Evolutionary conservation across 1,284 basidiomycete genomes (phyloP).

Genomic region (Hypsizygus ulmarius): DNA sequence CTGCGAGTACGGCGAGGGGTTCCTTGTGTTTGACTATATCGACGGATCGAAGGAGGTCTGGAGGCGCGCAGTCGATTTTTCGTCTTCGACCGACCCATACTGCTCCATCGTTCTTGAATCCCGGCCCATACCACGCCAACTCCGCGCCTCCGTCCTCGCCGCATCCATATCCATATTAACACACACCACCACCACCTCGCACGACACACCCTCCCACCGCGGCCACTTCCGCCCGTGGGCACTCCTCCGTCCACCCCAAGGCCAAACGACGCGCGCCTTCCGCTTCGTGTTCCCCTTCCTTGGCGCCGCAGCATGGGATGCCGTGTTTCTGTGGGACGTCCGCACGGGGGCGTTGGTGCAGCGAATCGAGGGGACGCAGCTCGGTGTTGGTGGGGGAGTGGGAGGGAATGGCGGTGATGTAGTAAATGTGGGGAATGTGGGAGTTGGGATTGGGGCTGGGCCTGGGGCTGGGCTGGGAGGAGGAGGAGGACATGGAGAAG

Average conservation of each 20-base stretch:
- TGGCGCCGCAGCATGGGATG: conserved; percentile 40
- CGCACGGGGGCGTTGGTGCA: conserved; percentile 33
- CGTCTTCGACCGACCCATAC: conserved; percentile 19
- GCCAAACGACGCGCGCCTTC: conserved; percentile 50
- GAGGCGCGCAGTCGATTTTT: conserved; percentile 38
- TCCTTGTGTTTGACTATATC: conserved; percentile 62
- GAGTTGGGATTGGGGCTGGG: background rate
- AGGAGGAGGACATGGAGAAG: background rate
- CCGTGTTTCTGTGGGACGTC: conserved; percentile 61
- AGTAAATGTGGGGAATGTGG: conserved; percentile 1
- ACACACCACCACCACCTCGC: background rate
- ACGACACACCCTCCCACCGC: conserved; percentile 7
- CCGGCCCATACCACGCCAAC: conserved; percentile 38
- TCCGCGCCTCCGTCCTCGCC: conserved; percentile 15
- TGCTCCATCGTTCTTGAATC: conserved; percentile 22
- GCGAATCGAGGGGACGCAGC: conserved; percentile 10
- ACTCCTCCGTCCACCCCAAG: conserved; percentile 42
- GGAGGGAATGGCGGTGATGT: too few relatives aligned
- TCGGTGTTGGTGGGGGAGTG: background rate
- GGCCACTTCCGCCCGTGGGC: conserved; percentile 63
- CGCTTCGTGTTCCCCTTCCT: conserved; percentile 68
- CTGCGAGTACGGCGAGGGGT: conserved; percentile 72
- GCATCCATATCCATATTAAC: background rate
- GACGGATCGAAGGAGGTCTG: conserved; percentile 66
- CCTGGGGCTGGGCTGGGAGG: background rate